Evolutionary conservation across 768 basidiomycete genomes (phyloP), one percentile per base, ranked within the genome.

Genomic region (Termitomyces bulborhizus): DNA sequence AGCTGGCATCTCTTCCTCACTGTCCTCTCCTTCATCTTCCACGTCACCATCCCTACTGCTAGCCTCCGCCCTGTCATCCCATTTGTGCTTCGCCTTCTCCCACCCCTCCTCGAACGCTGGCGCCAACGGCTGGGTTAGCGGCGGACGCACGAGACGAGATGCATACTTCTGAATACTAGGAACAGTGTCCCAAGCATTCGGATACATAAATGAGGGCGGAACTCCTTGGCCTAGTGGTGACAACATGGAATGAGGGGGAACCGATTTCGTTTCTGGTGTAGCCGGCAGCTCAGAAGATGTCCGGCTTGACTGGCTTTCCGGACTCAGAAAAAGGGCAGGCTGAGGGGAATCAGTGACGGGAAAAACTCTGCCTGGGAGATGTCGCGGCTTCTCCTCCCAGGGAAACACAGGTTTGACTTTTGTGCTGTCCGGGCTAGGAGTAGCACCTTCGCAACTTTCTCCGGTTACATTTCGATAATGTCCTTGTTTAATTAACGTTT

Each of bases 351-450:
- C 84, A 31, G 79, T 71, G n/a, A 68, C 71, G 29, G 90, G 92
- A 63, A 92, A 92, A 32, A 88, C 80, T 51, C 91, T 86, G 27
- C 76, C 76, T 13, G 90, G 90, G 59, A 77, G 61, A 46, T 74
- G 78, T 32, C 88, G 82, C 12, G 81, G 85, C 62, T 81, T 80
- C 56, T 84, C 80, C 66, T 99, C 96, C 96, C 96, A 99, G n/a
- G 96, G 94, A 69, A 99, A 98, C 34, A 97, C 76, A 34, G 79
- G 73, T 57, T 85, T 86, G 21, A 95, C 81, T 63, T 89, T 89
- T 26, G 70, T 71, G 27, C 74, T 78, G 66, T 94, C 90, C 3
- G 93, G 91, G 60, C 75, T 79, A 6, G 80, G 78, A 12, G 72
- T 69, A 15, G 66, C 61, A 11, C 75, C 72, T 31, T 66, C 59